phyloP scores from a whole-genome alignment of 108 stramenopile species.

The Thalassiosira profunda region DNA sequence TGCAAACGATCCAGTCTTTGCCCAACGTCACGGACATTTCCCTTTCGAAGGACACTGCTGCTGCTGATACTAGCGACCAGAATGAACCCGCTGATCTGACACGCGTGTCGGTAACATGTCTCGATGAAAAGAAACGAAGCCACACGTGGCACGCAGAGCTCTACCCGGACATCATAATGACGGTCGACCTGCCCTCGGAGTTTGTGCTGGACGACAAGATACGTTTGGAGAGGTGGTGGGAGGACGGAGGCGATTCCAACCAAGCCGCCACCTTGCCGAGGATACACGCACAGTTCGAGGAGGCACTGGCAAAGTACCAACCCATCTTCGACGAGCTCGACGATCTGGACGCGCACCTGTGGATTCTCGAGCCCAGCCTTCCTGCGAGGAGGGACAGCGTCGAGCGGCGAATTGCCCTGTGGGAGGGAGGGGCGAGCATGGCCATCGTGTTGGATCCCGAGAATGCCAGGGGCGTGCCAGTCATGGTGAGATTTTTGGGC shows the following conservation, averaged over 20 bases:
- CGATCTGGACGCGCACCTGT: slow-evolving; percentile 47
- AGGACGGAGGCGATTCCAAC: slow-evolving; percentile 2
- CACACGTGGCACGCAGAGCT: slow-evolving; percentile 54
- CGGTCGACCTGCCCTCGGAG: slow-evolving; percentile 39
- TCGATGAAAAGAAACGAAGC: slow-evolving; percentile 25
- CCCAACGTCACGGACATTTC: slow-evolving; percentile 39
- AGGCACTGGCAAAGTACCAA: slow-evolving; percentile 37
- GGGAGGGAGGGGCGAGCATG: slow-evolving; percentile 54
- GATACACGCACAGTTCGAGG: slow-evolving; percentile 35
- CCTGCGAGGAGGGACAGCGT: slow-evolving; percentile 40
- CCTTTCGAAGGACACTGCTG: slow-evolving; percentile 12
- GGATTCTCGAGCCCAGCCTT: slow-evolving; percentile 51
- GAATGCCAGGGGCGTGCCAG: slow-evolving; percentile 36
- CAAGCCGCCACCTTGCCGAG: slow-evolving; percentile 25
- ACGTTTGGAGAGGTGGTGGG: slow-evolving; percentile 42
- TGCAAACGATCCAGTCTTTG: slow-evolving; percentile 23
- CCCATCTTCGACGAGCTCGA: slow-evolving; percentile 51
- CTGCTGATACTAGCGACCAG: background rate
- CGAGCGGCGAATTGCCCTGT: slow-evolving; percentile 52
- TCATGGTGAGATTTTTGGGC: slow-evolving; percentile 49
- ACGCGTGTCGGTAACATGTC: slow-evolving; percentile 42
- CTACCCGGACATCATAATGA: slow-evolving; percentile 34
- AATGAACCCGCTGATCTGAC: slow-evolving; percentile 20
- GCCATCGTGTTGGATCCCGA: slow-evolving; percentile 52
- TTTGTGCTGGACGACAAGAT: slow-evolving; percentile 31